Base-by-base conservation (phyloP, 768 basidiomycete genomes). In the Leccinum ochraceum region DNA sequence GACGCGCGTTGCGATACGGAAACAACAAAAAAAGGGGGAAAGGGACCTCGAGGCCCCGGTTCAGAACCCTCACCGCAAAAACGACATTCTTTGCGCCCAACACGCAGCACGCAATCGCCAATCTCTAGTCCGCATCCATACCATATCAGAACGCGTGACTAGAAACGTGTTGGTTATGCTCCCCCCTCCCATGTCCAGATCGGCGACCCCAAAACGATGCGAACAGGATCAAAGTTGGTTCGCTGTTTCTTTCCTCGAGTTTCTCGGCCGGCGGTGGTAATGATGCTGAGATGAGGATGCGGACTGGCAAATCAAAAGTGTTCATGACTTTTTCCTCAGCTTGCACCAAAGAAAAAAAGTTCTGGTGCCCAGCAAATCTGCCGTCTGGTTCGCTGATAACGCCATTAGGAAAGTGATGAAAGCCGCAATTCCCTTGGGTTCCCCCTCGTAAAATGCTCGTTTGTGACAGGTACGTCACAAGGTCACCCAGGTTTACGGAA, bases 401-500 rank as follows among this genome's bases (percentile, higher is more conserved):
- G 59, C 61, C 63, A 61, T 63, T 56, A 58, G 61, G 67, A 67
- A 68, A 26, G 62, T 55, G 54, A 42, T 58, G 39, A 26, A 51
- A 37, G 37, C 46, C 56, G 54, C n/a, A 44, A 67, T 57, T 37
- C 60, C 60, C 54, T 56, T 36, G 34, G 60, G 48, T 42, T 46
- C 59, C 55, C 36, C 20, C 55, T 58, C 60, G 13, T 65, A 61
- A 48, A 53, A 56, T 42, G 46, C 28, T 53, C 6, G 55, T 32
- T 56, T 59, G 50, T 63, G 66, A 63, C 65, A 61, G 54, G 59
- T 54, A 57, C 54, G 63, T 69, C 61, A 64, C 59, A 14, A 32
- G 34, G 22, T 14, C 42, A 57, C 54, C 50, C 42, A 56, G 39
- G 52, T 62, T 67, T 62, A 58, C 48, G 32, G 34, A 64, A 46